Conservation (phyloP, 192 early-diverging fungal genomes). For the Gaertneriomyces semiglobifer region DNA sequence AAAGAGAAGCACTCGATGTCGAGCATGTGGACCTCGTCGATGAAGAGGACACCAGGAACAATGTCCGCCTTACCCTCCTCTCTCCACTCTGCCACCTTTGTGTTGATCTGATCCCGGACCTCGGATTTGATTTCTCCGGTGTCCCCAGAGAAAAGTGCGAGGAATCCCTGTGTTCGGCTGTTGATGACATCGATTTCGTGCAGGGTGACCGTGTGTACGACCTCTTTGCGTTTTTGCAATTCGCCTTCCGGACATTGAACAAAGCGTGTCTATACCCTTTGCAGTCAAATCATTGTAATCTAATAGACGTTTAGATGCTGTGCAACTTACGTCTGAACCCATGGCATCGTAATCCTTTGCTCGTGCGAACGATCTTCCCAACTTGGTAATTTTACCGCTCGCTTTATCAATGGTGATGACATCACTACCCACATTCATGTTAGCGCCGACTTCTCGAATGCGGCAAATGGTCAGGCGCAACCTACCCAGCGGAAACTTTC, state of each 20-base stretch:
- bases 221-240: slow-evolving; percentile 93
- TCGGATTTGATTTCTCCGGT: slow-evolving; percentile 98
- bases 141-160: slow-evolving; percentile 94
- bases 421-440: slow-evolving; percentile 53
- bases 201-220: slow-evolving; percentile 96
- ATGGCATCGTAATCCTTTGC: slow-evolving; percentile 98
- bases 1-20: slow-evolving; percentile 99
- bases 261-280: slow-evolving; percentile 70
- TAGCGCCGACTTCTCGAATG: background rate
- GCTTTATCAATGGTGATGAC: slow-evolving; percentile 99
- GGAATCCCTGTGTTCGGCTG: slow-evolving; percentile 92
- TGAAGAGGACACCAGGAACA: slow-evolving; percentile 96
- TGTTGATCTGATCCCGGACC: slow-evolving; percentile 96
- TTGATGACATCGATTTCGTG: slow-evolving; percentile 99
- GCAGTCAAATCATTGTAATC: background rate
- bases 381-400: slow-evolving; percentile 88
- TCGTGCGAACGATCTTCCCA: slow-evolving; percentile 94
- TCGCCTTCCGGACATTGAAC: slow-evolving; percentile 99
- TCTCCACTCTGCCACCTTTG: slow-evolving; percentile 93
- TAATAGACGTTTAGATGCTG: no score
- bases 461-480: background rate
- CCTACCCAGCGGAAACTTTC: slow-evolving; percentile 90
- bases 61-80: slow-evolving; percentile 99
- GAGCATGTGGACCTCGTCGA: slow-evolving; percentile 99
- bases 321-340: slow-evolving; percentile 77